Conservation (phyloP, 176 grass and related monocot species). For the Poa annua region DNA sequence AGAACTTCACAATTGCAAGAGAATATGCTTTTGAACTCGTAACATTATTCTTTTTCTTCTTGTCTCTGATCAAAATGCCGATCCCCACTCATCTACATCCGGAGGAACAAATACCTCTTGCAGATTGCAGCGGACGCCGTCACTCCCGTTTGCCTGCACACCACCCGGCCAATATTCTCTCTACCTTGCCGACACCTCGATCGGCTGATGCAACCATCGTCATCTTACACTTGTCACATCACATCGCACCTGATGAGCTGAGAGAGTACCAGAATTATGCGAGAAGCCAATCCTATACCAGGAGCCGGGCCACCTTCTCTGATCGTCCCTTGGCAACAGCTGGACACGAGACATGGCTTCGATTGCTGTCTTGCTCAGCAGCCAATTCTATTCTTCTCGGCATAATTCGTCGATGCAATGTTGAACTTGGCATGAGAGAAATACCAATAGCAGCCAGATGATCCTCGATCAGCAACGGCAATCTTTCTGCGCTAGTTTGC, state of each 20-base stretch:
- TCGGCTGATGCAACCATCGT: neutral
- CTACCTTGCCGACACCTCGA: neutral
- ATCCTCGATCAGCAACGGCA: neutral
- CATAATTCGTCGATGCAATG: neutral
- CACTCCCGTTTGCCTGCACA: neutral
- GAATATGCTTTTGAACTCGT: constrained; percentile 22
- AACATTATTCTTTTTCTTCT: neutral
- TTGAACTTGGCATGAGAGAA: neutral
- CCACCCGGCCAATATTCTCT: neutral
- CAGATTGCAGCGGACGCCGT: constrained; percentile 13
- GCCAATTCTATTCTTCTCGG: neutral
- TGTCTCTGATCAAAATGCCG: neutral
- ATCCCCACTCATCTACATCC: neutral
- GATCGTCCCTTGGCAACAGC: neutral
- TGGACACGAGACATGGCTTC: neutral
- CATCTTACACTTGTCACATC: neutral
- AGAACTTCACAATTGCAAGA: neutral
- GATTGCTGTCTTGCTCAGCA: neutral
- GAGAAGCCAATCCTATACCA: neutral
- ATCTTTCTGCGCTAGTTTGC: neutral
- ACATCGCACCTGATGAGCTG: neutral
- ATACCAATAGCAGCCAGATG: neutral
- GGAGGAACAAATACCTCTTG: constrained; percentile 37
- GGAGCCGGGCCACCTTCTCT: neutral
- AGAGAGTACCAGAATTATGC: neutral